Evolutionary conservation across 176 grass and related monocot species (phyloP).

Genomic region (Cymbopogon citratus): DNA sequence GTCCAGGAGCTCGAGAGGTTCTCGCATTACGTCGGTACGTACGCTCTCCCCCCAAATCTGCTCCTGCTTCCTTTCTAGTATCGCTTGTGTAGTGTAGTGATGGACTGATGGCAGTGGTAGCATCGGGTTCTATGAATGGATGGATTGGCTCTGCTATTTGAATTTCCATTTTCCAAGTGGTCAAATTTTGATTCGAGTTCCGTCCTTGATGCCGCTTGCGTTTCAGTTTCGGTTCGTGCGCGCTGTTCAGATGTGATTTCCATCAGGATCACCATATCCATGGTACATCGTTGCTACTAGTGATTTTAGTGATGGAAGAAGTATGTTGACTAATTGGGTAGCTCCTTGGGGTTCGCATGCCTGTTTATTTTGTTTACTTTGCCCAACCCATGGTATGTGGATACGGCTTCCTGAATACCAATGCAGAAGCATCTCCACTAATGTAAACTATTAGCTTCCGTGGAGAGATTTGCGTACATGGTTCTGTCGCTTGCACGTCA

Average conservation of each 20-base stretch:
- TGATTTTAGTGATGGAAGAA: background rate
- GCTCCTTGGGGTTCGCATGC: background rate
- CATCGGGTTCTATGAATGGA: background rate
- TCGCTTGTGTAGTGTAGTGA: background rate
- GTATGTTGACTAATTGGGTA: background rate
- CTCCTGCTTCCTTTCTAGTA: background rate
- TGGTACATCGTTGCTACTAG: background rate
- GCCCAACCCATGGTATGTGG: slow-evolving; percentile 23
- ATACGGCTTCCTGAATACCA: slow-evolving; percentile 8
- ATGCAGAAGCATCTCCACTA: slow-evolving; percentile 11
- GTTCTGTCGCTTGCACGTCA: background rate
- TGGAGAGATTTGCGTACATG: slow-evolving; percentile 23
- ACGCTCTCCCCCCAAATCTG: background rate
- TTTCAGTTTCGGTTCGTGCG: background rate
- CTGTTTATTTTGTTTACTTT: background rate
- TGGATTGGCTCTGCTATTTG: background rate
- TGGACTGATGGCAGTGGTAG: background rate
- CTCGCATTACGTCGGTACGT: slow-evolving; percentile 80
- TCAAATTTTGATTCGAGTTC: background rate
- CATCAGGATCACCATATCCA: too few species aligned
- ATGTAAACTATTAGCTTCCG: background rate
- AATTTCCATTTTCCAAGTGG: background rate
- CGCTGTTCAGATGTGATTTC: background rate
- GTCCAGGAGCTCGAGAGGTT: slow-evolving; percentile 74
- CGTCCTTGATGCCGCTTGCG: background rate